Evolutionary conservation across 164 flowering plant genomes (phyloP), one percentile per base, ranked within the genome.

Genomic region (Berberis thunbergii): DNA sequence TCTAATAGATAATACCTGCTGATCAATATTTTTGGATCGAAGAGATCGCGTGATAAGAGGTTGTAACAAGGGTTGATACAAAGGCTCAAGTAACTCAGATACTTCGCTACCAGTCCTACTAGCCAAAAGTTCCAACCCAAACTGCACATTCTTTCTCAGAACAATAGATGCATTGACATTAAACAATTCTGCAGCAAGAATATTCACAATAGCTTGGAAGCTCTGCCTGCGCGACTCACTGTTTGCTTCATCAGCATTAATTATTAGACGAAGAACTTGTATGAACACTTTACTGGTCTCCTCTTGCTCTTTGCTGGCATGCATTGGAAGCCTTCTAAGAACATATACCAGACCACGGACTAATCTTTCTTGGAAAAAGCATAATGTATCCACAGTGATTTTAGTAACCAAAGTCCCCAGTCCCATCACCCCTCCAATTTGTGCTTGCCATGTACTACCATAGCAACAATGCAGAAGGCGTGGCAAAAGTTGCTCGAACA

Each of bases 61-160:
- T 78, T 91, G 99, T 69, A 91, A 87, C 72, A 88, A 76, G 70
- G 94, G 85, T 46, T 86, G 98, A 65, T 95, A 86, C 67, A 87
- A 62, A 64, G 89, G 86, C 72, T 91, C 97, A 67, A 91, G 96
- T 70, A 95, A 74, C 74, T 91, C 98, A 65, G 99, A 86, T 2
- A 95, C 97, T 79, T 91, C 99, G 72, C 97, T 91, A n/a, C 97
- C 97, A 41, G 97, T 91, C 72, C 97, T 79, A 79, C 88, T 91
- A 57, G 99, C 99, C 80, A 95, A 74, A 75, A 95, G 87, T 43
- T 91, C 84, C 76, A 95, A 86, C 71, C 98, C 91, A 60, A 92
- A 85, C 70, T 95, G 99, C 63, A 95, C 92, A 75, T 79, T 89
- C 81, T 84, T 95, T 70, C 99, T 82, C 67, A 91, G 95, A 68